Evolutionary conservation across 441 rosid species (phyloP), one percentile per base, ranked within the genome.

Genomic region (Adansonia madagascariensis): DNA sequence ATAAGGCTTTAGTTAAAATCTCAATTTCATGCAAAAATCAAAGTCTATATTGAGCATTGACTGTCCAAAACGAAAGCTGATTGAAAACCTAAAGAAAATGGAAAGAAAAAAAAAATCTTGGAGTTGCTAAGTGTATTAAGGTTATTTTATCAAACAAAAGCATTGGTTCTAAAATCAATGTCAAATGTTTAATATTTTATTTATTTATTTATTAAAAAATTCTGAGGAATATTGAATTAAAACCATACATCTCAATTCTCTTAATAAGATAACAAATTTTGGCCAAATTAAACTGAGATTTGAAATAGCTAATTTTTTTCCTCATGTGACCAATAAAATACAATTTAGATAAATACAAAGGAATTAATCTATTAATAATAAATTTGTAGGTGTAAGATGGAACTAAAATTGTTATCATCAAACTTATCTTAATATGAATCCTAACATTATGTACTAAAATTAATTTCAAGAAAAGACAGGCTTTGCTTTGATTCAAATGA

Each of bases 11-110:
- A 10, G 75, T 72, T 72, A 17, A 72, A 9, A 56, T 41, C 27
- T 72, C 75, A 55, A 55, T 72, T 39, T 35, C 63, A 39, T 72
- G 74, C 43, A 31, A 55, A 9, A 53, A 24, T 72, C 75, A 35
- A 55, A 55, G 35, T 17, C 63, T 53, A 72, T 55, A 55, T 55
- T 50, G 15, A 18, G 61, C 75, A 72, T 72, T 41, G 52, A 56
- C 65, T 56, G 39, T 39, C 5, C 75, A 56, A 10, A 17, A 0
- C 52, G 74, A 57, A 72, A 61, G 1, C 56, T 5, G 20, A 60
- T 15, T 1, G 41, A 46, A 60, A 74, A n/a, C 44, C 77, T 74
- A 20, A 61, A 10, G 20, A 14, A 56, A 41, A 41, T 56, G 53
- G 65, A 72, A 72, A 56, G 18, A 56, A 72, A 72, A 35, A 22